These are phyloP conservation scores for Elsinoe ampelina DNA, from an alignment of 2,329 filamentous ascomycete species.

Conservation along the genomic window DNA sequence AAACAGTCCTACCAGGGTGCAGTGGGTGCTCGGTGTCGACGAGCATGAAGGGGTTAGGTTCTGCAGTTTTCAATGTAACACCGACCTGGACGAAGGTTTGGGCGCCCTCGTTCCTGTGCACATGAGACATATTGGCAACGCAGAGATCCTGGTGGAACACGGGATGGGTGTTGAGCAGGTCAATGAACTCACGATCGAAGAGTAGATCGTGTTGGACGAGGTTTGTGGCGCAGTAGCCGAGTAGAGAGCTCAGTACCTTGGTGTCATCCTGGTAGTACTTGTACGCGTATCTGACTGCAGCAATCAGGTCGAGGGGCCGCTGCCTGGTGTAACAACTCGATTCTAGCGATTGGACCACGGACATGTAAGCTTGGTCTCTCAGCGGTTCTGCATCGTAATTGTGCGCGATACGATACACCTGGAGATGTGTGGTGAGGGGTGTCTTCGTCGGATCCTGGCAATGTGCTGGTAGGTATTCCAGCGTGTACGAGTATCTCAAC, in stretches of 20 bases:
- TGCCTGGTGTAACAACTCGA: not conserved
- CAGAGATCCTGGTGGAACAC: slow-evolving; percentile 7
- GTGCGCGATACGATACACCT: not conserved
- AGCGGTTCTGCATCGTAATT: not conserved
- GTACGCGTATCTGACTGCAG: not conserved
- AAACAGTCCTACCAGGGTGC: not conserved
- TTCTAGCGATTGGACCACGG: not conserved
- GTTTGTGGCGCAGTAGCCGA: slow-evolving; percentile 7
- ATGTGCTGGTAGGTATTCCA: not conserved
- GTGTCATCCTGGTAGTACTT: not conserved
- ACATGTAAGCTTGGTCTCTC: not conserved
- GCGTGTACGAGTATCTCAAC: not conserved
- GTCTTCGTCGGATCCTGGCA: not conserved
- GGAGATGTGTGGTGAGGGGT: not conserved
- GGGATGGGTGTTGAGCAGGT: not conserved
- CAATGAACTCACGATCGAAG: not conserved
- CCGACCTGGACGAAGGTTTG: slow-evolving; percentile 10
- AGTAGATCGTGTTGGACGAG: slow-evolving; percentile 1
- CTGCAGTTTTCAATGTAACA: not conserved
- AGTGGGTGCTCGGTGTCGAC: not conserved
- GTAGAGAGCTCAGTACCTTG: not conserved
- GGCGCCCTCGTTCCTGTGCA: not conserved
- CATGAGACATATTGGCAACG: not conserved
- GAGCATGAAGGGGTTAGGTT: not conserved
- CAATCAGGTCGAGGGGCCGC: not conserved